Evolutionary conservation across 176 grass and related monocot species (phyloP).

Genomic region (Lolium multiflorum): DNA sequence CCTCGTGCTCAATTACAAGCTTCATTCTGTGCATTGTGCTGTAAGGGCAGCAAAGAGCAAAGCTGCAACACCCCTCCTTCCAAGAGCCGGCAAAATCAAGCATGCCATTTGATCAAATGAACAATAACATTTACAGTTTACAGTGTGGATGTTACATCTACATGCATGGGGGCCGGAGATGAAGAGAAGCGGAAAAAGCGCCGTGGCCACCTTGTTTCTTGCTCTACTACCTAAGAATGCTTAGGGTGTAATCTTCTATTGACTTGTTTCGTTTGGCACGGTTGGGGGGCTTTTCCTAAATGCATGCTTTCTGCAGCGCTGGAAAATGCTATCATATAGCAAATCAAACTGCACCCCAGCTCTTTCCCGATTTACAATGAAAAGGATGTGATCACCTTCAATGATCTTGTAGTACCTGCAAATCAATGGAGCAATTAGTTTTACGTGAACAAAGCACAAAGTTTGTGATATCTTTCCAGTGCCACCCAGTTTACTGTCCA

Average conservation of each 20-base stretch:
- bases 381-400: conserved; percentile 95
- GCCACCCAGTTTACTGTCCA: neutral
- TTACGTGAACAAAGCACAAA: neutral
- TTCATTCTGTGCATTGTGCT: conserved; percentile 15
- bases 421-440: conserved; percentile 7
- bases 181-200: conserved; percentile 27
- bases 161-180: neutral
- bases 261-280: conserved; percentile 67
- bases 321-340: conserved; percentile 91
- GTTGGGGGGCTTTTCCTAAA: conserved; percentile 65
- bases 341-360: conserved; percentile 96
- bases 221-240: conserved; percentile 43
- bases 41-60: neutral
- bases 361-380: conserved; percentile 95
- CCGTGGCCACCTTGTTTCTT: neutral
- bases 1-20: neutral
- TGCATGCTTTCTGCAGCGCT: conserved; percentile 85
- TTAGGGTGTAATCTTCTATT: conserved; percentile 50
- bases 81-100: conserved; percentile 15
- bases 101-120: conserved; percentile 22
- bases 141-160: conserved; percentile 21
- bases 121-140: conserved; percentile 47
- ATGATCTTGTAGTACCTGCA: conserved; percentile 95
- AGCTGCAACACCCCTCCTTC: neutral
- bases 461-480: neutral